A percentile compares a stretch with the other conserved stretches of the same genome.
Evolutionary conservation across 2,329 filamentous ascomycete species (phyloP).

Genomic region (Parastagonospora avenae): DNA sequence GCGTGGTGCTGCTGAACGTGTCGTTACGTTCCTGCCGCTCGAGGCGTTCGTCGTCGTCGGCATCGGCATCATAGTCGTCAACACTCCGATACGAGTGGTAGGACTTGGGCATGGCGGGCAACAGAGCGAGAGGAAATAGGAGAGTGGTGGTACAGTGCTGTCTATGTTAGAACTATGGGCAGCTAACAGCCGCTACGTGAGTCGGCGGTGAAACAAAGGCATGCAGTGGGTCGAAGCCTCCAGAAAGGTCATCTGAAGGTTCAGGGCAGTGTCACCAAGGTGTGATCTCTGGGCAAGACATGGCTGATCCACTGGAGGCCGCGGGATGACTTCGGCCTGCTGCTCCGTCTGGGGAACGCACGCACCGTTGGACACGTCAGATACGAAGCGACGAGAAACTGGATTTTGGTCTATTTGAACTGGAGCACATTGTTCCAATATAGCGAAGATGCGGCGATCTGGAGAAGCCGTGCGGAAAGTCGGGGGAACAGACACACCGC

Average conservation of each 20-base stretch:
- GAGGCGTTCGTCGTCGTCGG: constrained; percentile 41
- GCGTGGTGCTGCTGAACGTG: constrained; percentile 41
- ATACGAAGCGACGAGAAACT: not conserved
- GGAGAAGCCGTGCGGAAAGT: no score
- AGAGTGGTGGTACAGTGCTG: not conserved
- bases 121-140: not conserved
- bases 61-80: constrained; percentile 40
- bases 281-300: constrained; percentile 17
- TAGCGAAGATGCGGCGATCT: no score
- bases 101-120: constrained; percentile 42
- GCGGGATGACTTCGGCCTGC: constrained; percentile 6
- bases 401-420: no score
- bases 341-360: constrained; percentile 4
- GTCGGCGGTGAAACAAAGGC: constrained; percentile 13
- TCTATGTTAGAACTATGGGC: not conserved
- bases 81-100: constrained; percentile 43
- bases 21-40: constrained; percentile 37
- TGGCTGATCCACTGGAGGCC: constrained; percentile 13
- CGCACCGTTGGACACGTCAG: constrained; percentile 6
- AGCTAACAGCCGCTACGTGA: constrained; percentile 11
- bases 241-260: constrained; percentile 31
- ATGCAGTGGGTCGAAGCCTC: constrained; percentile 14
- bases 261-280: constrained; percentile 27
- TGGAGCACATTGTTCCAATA: no score
- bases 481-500: no score